A percentile compares a stretch with the other conserved stretches of the same genome.
Conservation (phyloP, 2,329 filamentous ascomycete species). For the Aureobasidium mangrovei region DNA sequence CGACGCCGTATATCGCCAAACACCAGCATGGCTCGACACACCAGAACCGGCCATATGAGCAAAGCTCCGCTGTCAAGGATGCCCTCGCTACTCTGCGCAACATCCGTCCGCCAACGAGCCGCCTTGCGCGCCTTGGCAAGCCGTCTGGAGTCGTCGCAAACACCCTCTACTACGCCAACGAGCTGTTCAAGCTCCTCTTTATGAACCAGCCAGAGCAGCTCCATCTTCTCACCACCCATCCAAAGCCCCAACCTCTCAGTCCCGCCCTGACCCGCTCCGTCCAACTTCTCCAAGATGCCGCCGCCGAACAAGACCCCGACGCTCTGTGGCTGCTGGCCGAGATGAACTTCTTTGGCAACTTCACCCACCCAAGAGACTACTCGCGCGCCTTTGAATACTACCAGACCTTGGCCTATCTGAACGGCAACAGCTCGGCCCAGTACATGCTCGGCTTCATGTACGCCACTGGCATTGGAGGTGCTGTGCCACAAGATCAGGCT, state of each 20-base stretch:
- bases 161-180: conserved; percentile 51
- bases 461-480: conserved; percentile 78
- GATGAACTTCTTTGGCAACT: conserved; percentile 96
- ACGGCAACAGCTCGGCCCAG: conserved; percentile 86
- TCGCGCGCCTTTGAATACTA: conserved; percentile 73
- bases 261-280: conserved; percentile 50
- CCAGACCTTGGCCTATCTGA: conserved; percentile 60
- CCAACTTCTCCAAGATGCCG: conserved; percentile 49
- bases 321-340: conserved; percentile 84
- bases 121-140: conserved; percentile 34
- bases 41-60: not conserved
- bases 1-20: not conserved
- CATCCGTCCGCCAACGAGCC: conserved; percentile 32
- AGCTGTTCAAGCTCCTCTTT: conserved; percentile 55
- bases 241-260: conserved; percentile 37
- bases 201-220: conserved; percentile 51
- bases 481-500: conserved; percentile 77
- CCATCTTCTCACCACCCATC: conserved; percentile 32
- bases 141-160: conserved; percentile 51
- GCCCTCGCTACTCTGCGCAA: conserved; percentile 33
- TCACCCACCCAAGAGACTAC: conserved; percentile 75
- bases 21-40: not conserved
- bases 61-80: conserved; percentile 31
- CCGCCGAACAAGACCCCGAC: conserved; percentile 56
- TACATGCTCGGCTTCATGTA: conserved; percentile 96